A percentile compares a stretch with the other conserved stretches of the same genome.
Evolutionary conservation across 768 basidiomycete species (phyloP).

Genomic region (Gautieria morchelliformis): DNA sequence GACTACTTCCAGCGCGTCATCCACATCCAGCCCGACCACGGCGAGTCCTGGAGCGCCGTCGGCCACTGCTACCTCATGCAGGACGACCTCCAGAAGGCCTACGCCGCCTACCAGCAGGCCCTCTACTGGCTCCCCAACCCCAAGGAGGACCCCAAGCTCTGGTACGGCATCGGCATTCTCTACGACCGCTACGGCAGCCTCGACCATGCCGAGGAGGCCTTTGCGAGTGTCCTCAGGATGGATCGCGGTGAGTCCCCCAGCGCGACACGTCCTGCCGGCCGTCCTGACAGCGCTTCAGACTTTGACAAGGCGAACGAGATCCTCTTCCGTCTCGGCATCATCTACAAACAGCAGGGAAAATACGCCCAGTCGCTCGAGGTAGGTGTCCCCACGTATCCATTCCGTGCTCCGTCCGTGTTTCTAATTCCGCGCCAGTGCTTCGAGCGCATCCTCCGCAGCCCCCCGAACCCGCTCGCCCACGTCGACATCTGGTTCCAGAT

Average conservation of each 20-base stretch:
- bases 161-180: constrained; percentile 99
- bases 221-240: constrained; percentile 92
- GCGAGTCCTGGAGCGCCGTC: constrained; percentile 96
- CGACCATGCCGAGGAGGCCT: constrained; percentile 98
- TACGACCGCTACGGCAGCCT: constrained; percentile 98
- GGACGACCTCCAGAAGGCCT: constrained; percentile 97
- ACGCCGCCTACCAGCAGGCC: constrained; percentile 97
- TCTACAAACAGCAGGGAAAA: constrained; percentile 98
- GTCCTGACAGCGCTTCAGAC: constrained; percentile 32
- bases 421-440: constrained; percentile 49
- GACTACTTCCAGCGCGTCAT: constrained; percentile 95
- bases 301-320: constrained; percentile 99
- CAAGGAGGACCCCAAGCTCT: constrained; percentile 97
- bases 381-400: constrained; percentile 9
- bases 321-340: constrained; percentile 94
- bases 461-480: constrained; percentile 90
- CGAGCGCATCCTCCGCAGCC: constrained; percentile 91
- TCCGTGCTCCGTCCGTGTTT: not conserved
- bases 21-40: constrained; percentile 86
- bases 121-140: constrained; percentile 93
- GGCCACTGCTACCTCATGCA: constrained; percentile 99
- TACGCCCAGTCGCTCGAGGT: constrained; percentile 71
- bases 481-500: constrained; percentile 99
- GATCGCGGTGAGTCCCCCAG: constrained; percentile 67
- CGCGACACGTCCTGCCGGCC: constrained; percentile 14